Percentiles rank a stretch among this genome's conserved stretches.
phyloP scores from a whole-genome alignment of 805 yeast species.

The Kodamaea fukazawae region DNA sequence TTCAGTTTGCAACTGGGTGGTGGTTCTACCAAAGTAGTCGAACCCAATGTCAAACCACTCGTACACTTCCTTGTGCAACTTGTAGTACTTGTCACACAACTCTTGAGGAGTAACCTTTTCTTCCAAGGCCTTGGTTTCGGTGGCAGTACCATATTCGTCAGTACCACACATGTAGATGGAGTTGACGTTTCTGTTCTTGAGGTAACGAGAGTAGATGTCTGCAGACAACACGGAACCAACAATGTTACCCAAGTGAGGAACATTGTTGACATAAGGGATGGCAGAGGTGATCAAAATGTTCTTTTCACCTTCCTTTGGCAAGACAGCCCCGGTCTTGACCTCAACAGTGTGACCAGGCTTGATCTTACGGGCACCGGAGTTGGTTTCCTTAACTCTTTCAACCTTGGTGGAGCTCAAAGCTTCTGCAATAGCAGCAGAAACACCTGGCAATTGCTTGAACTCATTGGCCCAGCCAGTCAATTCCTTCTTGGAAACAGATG shows the following conservation, averaged over 20 bases:
- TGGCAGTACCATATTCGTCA: conserved; percentile 99
- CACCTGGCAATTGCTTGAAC: conserved; percentile 36
- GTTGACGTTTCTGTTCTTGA: conserved; percentile 85
- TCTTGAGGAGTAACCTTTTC: conserved; percentile 86
- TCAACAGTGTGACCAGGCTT: conserved; percentile 31
- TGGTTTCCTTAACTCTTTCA: conserved; percentile 36
- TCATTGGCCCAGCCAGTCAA: conserved; percentile 38
- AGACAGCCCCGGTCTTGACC: conserved; percentile 25
- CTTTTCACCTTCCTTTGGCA: conserved; percentile 68
- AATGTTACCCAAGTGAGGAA: conserved; percentile 97
- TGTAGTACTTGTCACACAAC: conserved; percentile 87
- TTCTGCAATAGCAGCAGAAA: conserved; percentile 43
- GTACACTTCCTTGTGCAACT: conserved; percentile 83
- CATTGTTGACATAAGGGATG: conserved; percentile 95
- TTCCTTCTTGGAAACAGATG: conserved; percentile 19
- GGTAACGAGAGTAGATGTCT: conserved; percentile 87
- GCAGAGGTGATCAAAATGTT: conserved; percentile 93
- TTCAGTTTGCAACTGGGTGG: conserved; percentile 86
- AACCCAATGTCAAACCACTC: conserved; percentile 96
- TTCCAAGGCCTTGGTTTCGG: conserved; percentile 96
- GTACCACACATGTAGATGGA: conserved; percentile 92
- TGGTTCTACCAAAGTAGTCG: conserved; percentile 95
- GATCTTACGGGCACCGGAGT: conserved; percentile 40
- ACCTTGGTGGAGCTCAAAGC: conserved; percentile 48
- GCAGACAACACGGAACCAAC: conserved; percentile 94